Evolutionary conservation across 2,329 filamentous ascomycete genomes (phyloP).

Genomic region (Colletotrichum spaethianum): DNA sequence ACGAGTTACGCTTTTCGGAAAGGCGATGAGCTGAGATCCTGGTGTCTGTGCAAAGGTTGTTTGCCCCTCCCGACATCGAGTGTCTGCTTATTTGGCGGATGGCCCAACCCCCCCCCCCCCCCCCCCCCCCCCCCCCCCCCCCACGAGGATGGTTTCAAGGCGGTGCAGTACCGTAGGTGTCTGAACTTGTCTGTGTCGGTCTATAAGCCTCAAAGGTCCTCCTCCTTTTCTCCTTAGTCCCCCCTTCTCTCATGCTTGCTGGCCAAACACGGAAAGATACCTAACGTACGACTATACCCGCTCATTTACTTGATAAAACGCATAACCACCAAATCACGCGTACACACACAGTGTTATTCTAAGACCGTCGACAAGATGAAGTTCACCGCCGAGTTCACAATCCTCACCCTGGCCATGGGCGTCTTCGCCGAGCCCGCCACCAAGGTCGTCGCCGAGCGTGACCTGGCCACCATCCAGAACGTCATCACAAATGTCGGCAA

Average conservation of each 20-base stretch:
- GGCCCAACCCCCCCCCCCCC: background rate
- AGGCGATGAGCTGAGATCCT: conserved; percentile 38
- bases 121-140: too few relatives aligned
- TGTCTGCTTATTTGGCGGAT: background rate
- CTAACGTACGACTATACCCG: conserved; percentile 1
- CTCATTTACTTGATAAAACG: conserved; percentile 6
- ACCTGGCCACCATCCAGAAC: conserved; percentile 38
- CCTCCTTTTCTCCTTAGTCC: background rate
- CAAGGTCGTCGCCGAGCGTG: conserved; percentile 36
- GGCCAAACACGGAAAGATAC: conserved; percentile 31
- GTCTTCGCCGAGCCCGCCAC: conserved; percentile 40
- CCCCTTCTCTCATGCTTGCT: conserved; percentile 9
- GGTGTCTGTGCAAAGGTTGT: conserved; percentile 40
- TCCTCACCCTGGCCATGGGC: conserved; percentile 40
- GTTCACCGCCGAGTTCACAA: conserved; percentile 41
- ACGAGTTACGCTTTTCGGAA: conserved; percentile 39
- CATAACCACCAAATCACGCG: background rate
- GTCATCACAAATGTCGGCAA: conserved; percentile 41
- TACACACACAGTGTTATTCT: background rate
- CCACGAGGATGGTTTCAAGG: background rate
- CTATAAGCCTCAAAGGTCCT: conserved; percentile 36
- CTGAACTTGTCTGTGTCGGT: conserved; percentile 31
- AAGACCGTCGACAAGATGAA: conserved; percentile 38
- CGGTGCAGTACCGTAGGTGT: background rate
- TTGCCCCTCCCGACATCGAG: conserved; percentile 27